phyloP scores from a whole-genome alignment of 2,329 filamentous ascomycete species.

The Monosporascus sp. region DNA sequence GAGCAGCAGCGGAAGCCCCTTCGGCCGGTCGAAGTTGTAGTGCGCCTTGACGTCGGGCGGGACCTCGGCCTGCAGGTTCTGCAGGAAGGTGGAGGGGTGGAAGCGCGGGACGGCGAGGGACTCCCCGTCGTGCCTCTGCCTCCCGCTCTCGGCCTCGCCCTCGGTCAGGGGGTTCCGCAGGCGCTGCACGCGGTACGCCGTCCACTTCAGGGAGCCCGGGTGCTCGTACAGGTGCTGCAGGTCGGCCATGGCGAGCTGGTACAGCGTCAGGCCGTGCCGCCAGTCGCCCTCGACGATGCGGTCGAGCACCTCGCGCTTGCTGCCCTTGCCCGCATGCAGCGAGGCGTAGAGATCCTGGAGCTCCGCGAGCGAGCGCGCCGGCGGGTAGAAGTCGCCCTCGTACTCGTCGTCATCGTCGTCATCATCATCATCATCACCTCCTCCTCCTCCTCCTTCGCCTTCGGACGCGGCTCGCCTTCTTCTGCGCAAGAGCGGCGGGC shows the following conservation, averaged over 20 bases:
- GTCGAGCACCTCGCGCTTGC: constrained; percentile 57
- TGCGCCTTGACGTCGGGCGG: constrained; percentile 78
- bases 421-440: constrained; percentile 41
- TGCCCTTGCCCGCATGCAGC: constrained; percentile 54
- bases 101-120: constrained; percentile 60
- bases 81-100: constrained; percentile 74
- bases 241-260: constrained; percentile 65
- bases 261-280: constrained; percentile 58
- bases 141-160: constrained; percentile 29
- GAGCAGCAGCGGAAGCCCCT: constrained; percentile 62
- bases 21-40: constrained; percentile 71
- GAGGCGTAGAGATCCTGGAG: constrained; percentile 60
- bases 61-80: constrained; percentile 67
- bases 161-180: constrained; percentile 36
- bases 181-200: constrained; percentile 53
- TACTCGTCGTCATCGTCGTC: constrained; percentile 51
- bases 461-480: constrained; percentile 21
- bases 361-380: constrained; percentile 58
- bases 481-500: constrained; percentile 51
- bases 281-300: constrained; percentile 64
- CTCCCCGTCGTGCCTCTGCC: constrained; percentile 32
- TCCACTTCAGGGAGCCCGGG: constrained; percentile 59
- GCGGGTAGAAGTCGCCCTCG: constrained; percentile 62
- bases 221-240: constrained; percentile 62
- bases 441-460: constrained; percentile 30